Conservation (phyloP, 176 grass and related monocot genomes). For the Thalia dealbata region DNA sequence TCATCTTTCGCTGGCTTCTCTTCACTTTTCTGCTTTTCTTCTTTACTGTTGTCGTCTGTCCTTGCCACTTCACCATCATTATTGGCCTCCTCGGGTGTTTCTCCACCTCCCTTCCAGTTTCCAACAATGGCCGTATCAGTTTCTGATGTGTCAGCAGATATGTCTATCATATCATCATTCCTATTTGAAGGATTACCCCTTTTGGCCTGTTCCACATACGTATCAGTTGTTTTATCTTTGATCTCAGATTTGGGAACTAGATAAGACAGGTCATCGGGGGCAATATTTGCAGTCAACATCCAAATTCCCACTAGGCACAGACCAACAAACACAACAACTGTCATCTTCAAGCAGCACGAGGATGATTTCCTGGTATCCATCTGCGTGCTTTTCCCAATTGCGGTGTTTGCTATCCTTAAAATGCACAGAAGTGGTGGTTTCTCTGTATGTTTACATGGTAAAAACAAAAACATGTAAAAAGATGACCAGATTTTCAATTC, state of each 20-base stretch:
- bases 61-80: neutral
- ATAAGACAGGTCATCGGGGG: slow-evolving; percentile 49
- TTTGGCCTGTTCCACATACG: slow-evolving; percentile 1
- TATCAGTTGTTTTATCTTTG: slow-evolving; percentile 14
- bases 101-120: neutral
- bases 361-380: slow-evolving; percentile 27
- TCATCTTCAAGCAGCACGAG: slow-evolving; percentile 34
- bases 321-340: slow-evolving; percentile 46
- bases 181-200: neutral
- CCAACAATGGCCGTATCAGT: neutral
- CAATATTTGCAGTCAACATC: slow-evolving; percentile 53
- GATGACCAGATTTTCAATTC: neutral
- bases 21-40: neutral
- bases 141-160: neutral
- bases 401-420: neutral
- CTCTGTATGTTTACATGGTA: neutral
- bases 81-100: neutral
- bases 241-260: slow-evolving; percentile 23
- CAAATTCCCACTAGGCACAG: slow-evolving; percentile 61
- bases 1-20: neutral
- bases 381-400: slow-evolving; percentile 16
- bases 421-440: neutral
- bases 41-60: neutral
- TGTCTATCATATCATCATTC: neutral
- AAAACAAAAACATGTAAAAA: neutral